Conservation (phyloP, 495 filamentous ascomycete genomes). For the Neurospora sp. region DNA sequence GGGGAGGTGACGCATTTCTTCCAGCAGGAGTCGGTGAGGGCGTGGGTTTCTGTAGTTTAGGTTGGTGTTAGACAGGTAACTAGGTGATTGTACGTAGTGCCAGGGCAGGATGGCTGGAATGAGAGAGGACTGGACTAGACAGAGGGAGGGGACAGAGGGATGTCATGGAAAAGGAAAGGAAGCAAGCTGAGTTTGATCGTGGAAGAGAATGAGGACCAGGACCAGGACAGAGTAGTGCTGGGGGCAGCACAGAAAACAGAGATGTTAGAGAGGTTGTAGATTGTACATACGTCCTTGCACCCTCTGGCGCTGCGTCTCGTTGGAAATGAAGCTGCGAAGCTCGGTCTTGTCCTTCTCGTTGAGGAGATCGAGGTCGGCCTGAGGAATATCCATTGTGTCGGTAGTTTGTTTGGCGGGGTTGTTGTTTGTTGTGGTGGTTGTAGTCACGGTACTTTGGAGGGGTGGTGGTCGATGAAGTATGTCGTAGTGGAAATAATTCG, state of each 20-base stretch:
- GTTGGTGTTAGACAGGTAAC: too few species aligned
- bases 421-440: not conserved
- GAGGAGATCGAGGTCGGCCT: slow-evolving; percentile 58
- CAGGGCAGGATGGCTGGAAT: too few species aligned
- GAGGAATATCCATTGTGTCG: slow-evolving; percentile 30
- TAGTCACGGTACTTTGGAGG: not conserved
- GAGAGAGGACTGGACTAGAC: too few species aligned
- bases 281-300: slow-evolving; percentile 63
- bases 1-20: slow-evolving; percentile 67
- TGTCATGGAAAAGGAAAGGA: too few species aligned
- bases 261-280: too few species aligned
- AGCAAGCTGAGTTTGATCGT: too few species aligned
- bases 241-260: too few species aligned
- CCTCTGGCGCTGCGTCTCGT: slow-evolving; percentile 69
- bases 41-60: slow-evolving; percentile 35
- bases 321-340: slow-evolving; percentile 67
- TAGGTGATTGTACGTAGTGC: too few species aligned
- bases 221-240: too few species aligned
- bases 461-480: not conserved
- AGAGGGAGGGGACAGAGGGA: too few species aligned
- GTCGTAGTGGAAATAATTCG: not conserved
- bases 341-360: slow-evolving; percentile 76
- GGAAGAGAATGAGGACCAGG: too few species aligned
- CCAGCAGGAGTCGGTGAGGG: slow-evolving; percentile 82
- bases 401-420: too few species aligned